These are phyloP conservation scores for Dipteronia dyeriana DNA, from an alignment of 345 rosid species.

Conservation along the genomic window DNA sequence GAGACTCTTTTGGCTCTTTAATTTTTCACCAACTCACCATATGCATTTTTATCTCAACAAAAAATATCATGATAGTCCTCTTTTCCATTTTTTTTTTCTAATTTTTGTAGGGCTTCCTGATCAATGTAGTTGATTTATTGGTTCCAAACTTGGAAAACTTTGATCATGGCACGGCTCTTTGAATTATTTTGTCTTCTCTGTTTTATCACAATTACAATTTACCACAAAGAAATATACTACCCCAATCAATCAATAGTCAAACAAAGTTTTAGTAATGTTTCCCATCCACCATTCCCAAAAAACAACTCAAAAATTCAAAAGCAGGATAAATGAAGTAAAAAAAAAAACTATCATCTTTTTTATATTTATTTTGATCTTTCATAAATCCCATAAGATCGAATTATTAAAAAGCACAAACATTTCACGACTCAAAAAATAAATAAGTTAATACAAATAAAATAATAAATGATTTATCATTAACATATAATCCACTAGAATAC, in stretches of 20 bases:
- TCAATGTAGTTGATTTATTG: not conserved
- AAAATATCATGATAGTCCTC: not conserved
- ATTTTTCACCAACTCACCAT: not conserved
- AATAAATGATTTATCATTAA: too few relatives aligned
- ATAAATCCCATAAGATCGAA: not conserved
- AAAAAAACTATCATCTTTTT: too few relatives aligned
- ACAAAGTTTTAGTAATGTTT: not conserved
- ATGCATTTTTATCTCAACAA: not conserved
- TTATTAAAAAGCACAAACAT: too few relatives aligned
- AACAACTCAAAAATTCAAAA: too few relatives aligned
- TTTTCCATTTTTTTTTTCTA: not conserved
- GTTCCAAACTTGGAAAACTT: not conserved
- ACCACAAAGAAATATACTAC: not conserved
- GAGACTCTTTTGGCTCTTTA: not conserved
- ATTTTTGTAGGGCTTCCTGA: not conserved
- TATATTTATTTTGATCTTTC: not conserved
- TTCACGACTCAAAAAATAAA: too few relatives aligned
- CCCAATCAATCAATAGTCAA: not conserved
- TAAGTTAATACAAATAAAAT: too few relatives aligned
- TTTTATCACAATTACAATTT: too few relatives aligned
- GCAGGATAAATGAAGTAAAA: not conserved
- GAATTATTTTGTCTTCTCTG: not conserved
- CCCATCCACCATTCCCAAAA: not conserved
- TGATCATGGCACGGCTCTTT: not conserved
- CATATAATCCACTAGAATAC: too few relatives aligned